These are phyloP conservation scores for Apiospora arundinis DNA, from an alignment of 2,329 filamentous ascomycete species.

Conservation along the genomic window DNA sequence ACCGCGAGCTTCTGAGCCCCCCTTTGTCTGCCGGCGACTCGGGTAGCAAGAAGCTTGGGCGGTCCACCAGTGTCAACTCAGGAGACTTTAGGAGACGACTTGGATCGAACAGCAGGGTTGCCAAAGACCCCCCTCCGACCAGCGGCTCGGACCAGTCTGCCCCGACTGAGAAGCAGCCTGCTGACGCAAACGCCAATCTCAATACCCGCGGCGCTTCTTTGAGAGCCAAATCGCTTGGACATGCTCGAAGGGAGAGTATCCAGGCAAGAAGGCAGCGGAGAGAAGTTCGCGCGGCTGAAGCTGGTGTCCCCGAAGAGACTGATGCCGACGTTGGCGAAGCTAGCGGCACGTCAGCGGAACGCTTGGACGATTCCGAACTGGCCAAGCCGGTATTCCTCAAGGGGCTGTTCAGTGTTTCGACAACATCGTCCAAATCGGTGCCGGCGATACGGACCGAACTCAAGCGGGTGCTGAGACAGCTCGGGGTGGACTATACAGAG, in stretches of 20 bases:
- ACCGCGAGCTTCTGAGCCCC: conserved; percentile 79
- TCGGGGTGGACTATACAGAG: conserved; percentile 90
- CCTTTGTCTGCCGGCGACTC: conserved; percentile 68
- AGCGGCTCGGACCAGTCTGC: conserved; percentile 82
- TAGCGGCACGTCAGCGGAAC: conserved; percentile 66
- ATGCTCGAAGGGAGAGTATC: conserved; percentile 89
- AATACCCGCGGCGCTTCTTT: conserved; percentile 67
- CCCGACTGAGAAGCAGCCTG: conserved; percentile 57
- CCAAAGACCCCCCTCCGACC: conserved; percentile 70
- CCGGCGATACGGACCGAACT: conserved; percentile 87
- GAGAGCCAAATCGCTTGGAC: conserved; percentile 86
- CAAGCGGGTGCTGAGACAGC: conserved; percentile 84
- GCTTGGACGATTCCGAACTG: conserved; percentile 73
- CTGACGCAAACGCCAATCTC: conserved; percentile 56
- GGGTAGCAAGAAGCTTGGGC: conserved; percentile 72
- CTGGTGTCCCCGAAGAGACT: conserved; percentile 89
- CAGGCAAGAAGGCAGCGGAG: conserved; percentile 80
- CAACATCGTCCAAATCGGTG: conserved; percentile 90
- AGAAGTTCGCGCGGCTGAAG: conserved; percentile 76
- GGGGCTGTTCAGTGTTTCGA: conserved; percentile 95
- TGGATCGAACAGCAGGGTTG: conserved; percentile 49
- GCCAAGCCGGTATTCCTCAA: conserved; percentile 96
- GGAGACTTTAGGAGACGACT: conserved; percentile 76
- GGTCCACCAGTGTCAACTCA: conserved; percentile 91
- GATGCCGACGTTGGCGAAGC: conserved; percentile 75